Base-by-base conservation (phyloP, 768 basidiomycete species). In the Termitomyces sp. region DNA sequence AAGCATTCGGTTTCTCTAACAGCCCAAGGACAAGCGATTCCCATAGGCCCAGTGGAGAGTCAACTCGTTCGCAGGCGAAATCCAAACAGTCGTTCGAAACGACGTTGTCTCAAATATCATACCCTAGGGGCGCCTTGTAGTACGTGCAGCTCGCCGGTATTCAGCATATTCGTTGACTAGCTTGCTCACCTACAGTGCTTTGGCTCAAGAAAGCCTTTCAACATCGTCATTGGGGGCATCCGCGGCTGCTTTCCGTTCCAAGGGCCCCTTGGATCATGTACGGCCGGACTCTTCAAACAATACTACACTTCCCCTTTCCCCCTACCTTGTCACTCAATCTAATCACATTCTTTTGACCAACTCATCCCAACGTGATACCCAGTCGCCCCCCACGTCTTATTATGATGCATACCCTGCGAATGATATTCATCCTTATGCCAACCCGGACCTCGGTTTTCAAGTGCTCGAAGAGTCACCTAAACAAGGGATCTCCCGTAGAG, bases 401-500 rank as follows among this genome's bases (percentile, higher is more conserved):
- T 41, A 48, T 59, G 58, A 56, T 50, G 65, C 66, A 62, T 70
- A 67, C 57, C 65, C 67, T 43, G 74, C 73, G 59, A 77, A 77
- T 60, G 74, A 67, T 40, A 65, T 79, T 40, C 90, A 92, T 72
- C 90, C 90, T 28, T 92, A 90, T 67, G 90, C 90, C 53, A 90
- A 92, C 63, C 89, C 90, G 8, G 86, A 90, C 60, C 73, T 88
- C 46, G 80, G 80, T 33, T 68, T 72, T 28, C 71, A 72, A 38
- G 68, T 73, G 50, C 67, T 75, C 55, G 63, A 74, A 46, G 73
- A 73, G 38, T 65, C 71, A 41, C 61, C 66, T 33, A 68, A 68
- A 13, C 65, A 72, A 44, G 65, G 67, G 51, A 66, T 82, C 22
- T 58, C 66, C 33, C 76, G 76, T 22, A 83, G 77, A 57, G 80